Evolutionary conservation across 106 monocot genomes (phyloP).

Genomic region (Dactylorhiza incarnata): DNA sequence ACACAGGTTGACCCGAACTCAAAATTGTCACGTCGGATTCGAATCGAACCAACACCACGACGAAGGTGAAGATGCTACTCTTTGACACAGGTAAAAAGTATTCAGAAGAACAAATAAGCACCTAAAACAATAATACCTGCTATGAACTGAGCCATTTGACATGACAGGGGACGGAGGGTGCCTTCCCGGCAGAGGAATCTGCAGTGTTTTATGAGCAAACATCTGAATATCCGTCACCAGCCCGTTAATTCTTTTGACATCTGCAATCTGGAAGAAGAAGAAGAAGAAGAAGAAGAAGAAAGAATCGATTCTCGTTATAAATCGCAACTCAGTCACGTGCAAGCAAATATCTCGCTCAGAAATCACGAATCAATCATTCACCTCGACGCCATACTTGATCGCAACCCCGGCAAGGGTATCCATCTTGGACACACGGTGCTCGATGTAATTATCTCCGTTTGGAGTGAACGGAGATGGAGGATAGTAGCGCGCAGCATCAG

Average conservation of each 20-base stretch:
- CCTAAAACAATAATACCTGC: constrained; percentile 1
- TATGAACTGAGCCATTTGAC: constrained; percentile 23
- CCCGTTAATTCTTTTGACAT: constrained; percentile 75
- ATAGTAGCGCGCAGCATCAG: too few relatives aligned
- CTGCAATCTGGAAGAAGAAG: constrained; percentile 37
- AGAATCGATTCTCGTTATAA: too few relatives aligned
- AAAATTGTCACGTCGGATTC: too few relatives aligned
- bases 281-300: too few relatives aligned
- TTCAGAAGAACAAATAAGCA: too few relatives aligned
- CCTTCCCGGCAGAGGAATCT: constrained; percentile 76
- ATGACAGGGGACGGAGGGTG: constrained; percentile 63
- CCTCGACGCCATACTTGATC: constrained; percentile 56
- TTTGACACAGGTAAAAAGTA: too few relatives aligned
- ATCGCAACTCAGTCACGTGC: too few relatives aligned
- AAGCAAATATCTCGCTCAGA: too few relatives aligned
- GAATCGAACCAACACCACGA: too few relatives aligned
- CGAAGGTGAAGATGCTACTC: too few relatives aligned
- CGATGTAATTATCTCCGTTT: constrained; percentile 7
- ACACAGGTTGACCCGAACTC: too few relatives aligned
- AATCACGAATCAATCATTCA: neutral
- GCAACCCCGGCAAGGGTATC: constrained; percentile 49
- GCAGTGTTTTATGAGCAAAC: constrained; percentile 77
- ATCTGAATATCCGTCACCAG: constrained; percentile 80
- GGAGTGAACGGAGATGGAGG: neutral
- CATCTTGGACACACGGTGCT: constrained; percentile 37